These are phyloP conservation scores for Macrocybe sp. DNA, from an alignment of 1,284 basidiomycete genomes.

Conservation along the genomic window DNA sequence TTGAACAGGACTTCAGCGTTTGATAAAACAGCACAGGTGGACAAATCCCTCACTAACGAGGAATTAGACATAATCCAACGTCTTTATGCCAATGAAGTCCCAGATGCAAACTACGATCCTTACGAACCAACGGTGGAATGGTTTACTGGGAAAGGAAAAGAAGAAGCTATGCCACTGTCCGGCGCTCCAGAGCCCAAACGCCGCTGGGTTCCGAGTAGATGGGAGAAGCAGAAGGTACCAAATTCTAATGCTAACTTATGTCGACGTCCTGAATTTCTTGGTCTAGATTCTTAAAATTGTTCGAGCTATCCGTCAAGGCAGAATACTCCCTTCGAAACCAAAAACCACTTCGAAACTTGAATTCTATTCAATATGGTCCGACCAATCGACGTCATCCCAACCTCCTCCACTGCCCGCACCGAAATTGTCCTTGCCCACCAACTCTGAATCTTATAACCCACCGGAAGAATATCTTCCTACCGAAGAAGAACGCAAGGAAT, in stretches of 20 bases:
- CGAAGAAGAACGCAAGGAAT: slow-evolving; percentile 78
- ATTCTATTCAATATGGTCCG: slow-evolving; percentile 91
- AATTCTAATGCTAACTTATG: not conserved
- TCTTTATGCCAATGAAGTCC: slow-evolving; percentile 87
- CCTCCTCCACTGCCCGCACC: slow-evolving; percentile 89
- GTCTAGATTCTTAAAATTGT: slow-evolving; percentile 97
- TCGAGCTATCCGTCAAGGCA: slow-evolving; percentile 93
- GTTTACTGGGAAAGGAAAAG: slow-evolving; percentile 96
- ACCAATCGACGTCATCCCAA: slow-evolving; percentile 52
- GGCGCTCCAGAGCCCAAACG: slow-evolving; percentile 94
- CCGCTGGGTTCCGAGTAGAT: slow-evolving; percentile 96
- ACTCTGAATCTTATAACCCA: slow-evolving; percentile 97
- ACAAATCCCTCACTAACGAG: slow-evolving; percentile 85
- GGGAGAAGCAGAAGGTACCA: slow-evolving; percentile 97
- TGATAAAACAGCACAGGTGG: slow-evolving; percentile 84
- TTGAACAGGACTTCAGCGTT: slow-evolving; percentile 82
- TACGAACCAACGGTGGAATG: slow-evolving; percentile 94
- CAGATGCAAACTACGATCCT: slow-evolving; percentile 85
- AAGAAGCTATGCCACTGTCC: slow-evolving; percentile 90
- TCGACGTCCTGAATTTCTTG: slow-evolving; percentile 7
- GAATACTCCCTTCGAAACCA: slow-evolving; percentile 89
- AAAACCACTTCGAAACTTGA: slow-evolving; percentile 69
- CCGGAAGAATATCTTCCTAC: slow-evolving; percentile 97
- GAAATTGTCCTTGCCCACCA: slow-evolving; percentile 84
- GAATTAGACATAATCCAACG: slow-evolving; percentile 95